Evolutionary conservation across 2,329 filamentous ascomycete species (phyloP).

Genomic region (Calonectria pteridis): DNA sequence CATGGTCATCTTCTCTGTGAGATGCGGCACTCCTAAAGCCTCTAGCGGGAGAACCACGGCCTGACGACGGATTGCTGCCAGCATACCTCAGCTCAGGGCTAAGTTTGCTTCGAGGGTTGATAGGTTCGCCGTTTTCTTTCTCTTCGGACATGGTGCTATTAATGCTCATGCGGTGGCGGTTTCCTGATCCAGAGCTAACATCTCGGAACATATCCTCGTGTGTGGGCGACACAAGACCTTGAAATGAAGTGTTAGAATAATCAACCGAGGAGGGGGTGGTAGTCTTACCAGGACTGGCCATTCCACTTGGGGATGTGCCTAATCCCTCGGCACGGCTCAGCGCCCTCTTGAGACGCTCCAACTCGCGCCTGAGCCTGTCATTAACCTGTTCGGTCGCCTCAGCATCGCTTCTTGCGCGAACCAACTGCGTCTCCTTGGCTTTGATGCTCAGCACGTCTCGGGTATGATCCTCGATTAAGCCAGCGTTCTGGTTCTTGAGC

Average conservation of each 20-base stretch:
- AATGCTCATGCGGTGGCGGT: constrained; percentile 70
- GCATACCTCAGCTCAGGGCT: constrained; percentile 68
- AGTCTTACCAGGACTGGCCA: constrained; percentile 53
- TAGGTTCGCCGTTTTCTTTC: constrained; percentile 76
- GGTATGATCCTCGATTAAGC: constrained; percentile 97
- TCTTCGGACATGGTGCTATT: constrained; percentile 79
- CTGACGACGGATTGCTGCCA: constrained; percentile 64
- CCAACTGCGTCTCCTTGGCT: constrained; percentile 97
- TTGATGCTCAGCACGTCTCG: constrained; percentile 96
- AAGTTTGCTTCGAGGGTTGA: constrained; percentile 63
- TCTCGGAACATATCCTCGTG: constrained; percentile 74
- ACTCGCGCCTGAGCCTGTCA: constrained; percentile 85
- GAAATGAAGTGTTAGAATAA: constrained; percentile 28
- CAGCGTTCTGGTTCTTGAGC: constrained; percentile 95
- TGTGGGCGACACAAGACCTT: constrained; percentile 63
- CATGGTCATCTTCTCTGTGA: constrained; percentile 51
- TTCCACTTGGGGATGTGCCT: constrained; percentile 49
- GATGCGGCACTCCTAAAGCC: constrained; percentile 59
- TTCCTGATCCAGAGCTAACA: constrained; percentile 53
- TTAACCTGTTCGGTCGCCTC: constrained; percentile 90
- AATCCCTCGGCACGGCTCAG: constrained; percentile 72
- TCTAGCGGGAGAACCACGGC: constrained; percentile 70
- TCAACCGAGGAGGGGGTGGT: background rate
- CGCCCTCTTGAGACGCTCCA: constrained; percentile 93
- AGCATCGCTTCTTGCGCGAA: constrained; percentile 89